phyloP scores from a whole-genome alignment of 371 early-diverging fungal genomes.

The Vairimorpha ceranae region DNA sequence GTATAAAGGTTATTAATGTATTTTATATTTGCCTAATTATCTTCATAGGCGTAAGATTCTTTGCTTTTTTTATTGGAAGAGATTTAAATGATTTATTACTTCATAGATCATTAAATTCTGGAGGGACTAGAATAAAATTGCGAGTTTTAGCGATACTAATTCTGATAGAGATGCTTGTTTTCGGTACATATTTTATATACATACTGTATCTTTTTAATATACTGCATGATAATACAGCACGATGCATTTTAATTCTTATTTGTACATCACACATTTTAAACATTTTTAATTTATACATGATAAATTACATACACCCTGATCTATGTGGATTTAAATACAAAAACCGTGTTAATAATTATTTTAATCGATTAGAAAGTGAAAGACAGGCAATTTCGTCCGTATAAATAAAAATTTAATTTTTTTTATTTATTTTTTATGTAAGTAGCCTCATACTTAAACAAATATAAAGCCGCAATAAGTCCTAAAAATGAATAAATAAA shows the following conservation, averaged over 20 bases:
- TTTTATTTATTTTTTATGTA: background rate
- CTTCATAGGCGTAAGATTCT: slow-evolving; percentile 17
- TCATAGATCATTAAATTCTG: background rate
- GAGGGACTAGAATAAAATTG: slow-evolving; percentile 18
- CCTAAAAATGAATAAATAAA: slow-evolving; percentile 9
- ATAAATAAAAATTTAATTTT: background rate
- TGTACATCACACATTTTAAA: background rate
- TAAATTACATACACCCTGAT: slow-evolving; percentile 32
- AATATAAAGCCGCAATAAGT: background rate
- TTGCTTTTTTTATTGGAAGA: slow-evolving; percentile 24
- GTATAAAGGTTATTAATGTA: background rate
- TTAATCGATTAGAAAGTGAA: background rate
- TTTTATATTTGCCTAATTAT: background rate
- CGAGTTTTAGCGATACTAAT: slow-evolving; percentile 16
- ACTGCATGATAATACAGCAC: background rate
- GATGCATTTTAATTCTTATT: background rate
- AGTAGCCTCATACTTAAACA: slow-evolving; percentile 6
- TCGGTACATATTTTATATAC: background rate
- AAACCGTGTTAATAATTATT: background rate
- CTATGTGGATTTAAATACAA: slow-evolving; percentile 15
- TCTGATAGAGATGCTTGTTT: background rate
- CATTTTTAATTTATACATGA: slow-evolving; percentile 11
- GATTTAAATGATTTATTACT: slow-evolving; percentile 26
- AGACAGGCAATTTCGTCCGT: background rate
- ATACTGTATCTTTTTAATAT: background rate